Evolutionary conservation across 148 eudicot species (phyloP), one percentile per base, ranked within the genome.

Genomic region (Nepenthes mirabilis): DNA sequence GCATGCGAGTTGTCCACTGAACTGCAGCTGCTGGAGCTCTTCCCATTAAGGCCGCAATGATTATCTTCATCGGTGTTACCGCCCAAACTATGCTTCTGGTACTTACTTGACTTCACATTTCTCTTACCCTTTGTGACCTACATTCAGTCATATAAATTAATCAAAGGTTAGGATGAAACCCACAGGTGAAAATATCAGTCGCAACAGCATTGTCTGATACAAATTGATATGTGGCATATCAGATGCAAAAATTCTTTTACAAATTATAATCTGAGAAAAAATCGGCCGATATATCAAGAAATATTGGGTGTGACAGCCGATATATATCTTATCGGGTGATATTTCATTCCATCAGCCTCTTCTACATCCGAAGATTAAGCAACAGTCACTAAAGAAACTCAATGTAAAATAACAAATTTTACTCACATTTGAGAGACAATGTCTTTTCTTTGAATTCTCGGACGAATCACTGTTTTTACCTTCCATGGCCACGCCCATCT

Each of bases 121-220:
- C 78, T 79, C 76, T 80, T 82, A 48, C 72, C 84, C 63, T 74
- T 80, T 58, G 64, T 73, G 13, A 70, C 64, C 83, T 82, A 57
- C 72, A 70, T 63, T 37, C 2, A 23, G 3, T 54, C 45, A 72
- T 40, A 36, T 23, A 9, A 0, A 23, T 23, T 35, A 11, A 48
- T 63, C 1, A 62, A 48, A 65, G 47, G 47, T 9, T 10, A 43
- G 2, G 2, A 59, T 11, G 48, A n/a, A 47, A 14, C 33, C 11
- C 2, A 10, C 53, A 23, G 23, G 23, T 23, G 23, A 23, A 0
- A 23, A 23, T 23, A 23, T 23, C 23, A 23, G 23, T 23, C 33
- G 36, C 33, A 32, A 53, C 32, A 53, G 7, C 1, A 14, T 53
- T 1, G 11, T 45, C 6, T 6, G 48, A 11, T 45, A 45, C 11